Base-by-base conservation (phyloP, 306 rosid genomes). In the Sindora glabra region DNA sequence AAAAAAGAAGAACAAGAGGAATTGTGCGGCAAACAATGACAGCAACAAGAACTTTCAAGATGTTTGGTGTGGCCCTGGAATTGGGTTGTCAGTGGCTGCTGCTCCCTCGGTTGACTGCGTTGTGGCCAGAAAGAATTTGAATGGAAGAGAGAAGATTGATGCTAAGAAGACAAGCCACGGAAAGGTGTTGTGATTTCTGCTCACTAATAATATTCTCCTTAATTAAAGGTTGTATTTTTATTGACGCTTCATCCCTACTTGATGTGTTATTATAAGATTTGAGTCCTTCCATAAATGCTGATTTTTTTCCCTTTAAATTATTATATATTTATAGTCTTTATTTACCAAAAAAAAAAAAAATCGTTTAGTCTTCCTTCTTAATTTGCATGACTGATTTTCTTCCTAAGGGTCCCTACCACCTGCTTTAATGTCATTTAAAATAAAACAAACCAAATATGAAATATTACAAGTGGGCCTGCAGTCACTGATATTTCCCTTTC, bases 51-150 rank as follows among this genome's bases (percentile, higher is more conserved):
- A 86, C 71, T 79, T 81, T 77, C 90, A 82, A 45, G 99, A 92
- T 77, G 99, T 86, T 34, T 89, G 96, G 94, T 92, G 99, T 69
- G 96, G 96, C 13, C 98, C 98, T 3, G 96, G 96, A 67, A 81
- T 86, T 74, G 98, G 96, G 44, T 85, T 91, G 41, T 79, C 87
- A 3, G 53, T 83, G 2, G 94, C 81, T 71, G 70, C 80, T 53
- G 79, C 87, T 68, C 84, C 76, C 12, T 82, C 97, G 29, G 84
- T 82, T 29, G 99, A 92, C 59, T 82, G 96, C 50, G 94, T 77
- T 21, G 99, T 83, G 68, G 81, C 85, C 0, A 75, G 99, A 69
- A 78, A 73, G 34, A 75, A 88, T 78, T 82, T 58, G 18, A 59
- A 89, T 59, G 74, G 82, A 4, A 83, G 96, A 70, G 86, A 86